Percentiles rank a stretch among this genome's conserved stretches.
Conservation (phyloP, 176 grass and related monocot species). For the Pontederia crassipes region DNA sequence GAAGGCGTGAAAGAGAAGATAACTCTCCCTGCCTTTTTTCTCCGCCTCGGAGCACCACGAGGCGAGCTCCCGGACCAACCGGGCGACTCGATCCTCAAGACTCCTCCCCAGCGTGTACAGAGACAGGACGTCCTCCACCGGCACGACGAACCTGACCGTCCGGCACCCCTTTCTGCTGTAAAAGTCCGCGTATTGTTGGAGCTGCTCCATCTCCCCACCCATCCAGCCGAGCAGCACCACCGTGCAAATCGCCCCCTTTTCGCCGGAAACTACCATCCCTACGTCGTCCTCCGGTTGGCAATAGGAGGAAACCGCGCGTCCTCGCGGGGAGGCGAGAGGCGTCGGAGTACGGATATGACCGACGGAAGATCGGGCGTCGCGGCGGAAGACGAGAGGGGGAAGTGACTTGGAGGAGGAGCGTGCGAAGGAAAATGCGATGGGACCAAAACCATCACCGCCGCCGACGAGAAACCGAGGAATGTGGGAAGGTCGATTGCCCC, state of each 20-base stretch:
- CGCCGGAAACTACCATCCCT: background rate
- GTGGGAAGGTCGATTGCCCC: too few relatives aligned
- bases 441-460: too few relatives aligned
- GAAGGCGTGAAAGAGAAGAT: constrained; percentile 88
- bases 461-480: too few relatives aligned
- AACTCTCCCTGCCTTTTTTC: constrained; percentile 35
- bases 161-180: constrained; percentile 61
- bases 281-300: too few relatives aligned
- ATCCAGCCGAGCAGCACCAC: constrained; percentile 96
- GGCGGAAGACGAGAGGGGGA: too few relatives aligned
- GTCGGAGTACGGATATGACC: too few relatives aligned
- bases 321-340: too few relatives aligned
- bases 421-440: too few relatives aligned
- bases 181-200: constrained; percentile 71
- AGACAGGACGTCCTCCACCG: constrained; percentile 50
- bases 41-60: constrained; percentile 75
- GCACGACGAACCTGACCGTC: constrained; percentile 68
- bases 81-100: constrained; percentile 54
- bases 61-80: constrained; percentile 47
- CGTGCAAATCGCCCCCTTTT: constrained; percentile 32
- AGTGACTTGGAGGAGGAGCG: too few relatives aligned
- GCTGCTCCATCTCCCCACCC: constrained; percentile 68
- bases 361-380: too few relatives aligned
- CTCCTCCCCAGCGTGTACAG: constrained; percentile 50
- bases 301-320: too few relatives aligned